phyloP scores from a whole-genome alignment of 1,284 basidiomycete genomes.

The Melampsora larici-populina region DNA sequence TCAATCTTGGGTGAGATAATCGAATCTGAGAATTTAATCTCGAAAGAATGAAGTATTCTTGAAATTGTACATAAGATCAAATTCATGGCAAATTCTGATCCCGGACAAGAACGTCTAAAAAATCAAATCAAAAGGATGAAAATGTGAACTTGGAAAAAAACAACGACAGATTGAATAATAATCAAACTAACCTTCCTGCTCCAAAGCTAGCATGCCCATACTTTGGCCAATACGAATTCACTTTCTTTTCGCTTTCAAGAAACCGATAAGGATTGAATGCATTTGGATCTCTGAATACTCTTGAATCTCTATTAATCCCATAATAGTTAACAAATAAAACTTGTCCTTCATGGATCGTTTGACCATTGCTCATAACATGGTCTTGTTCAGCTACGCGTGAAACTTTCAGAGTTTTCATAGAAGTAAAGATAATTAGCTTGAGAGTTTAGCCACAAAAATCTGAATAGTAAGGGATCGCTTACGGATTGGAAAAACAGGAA shows the following conservation, averaged over 20 bases:
- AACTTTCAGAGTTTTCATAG: not conserved
- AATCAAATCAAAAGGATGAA: too few species aligned
- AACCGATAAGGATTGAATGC: not conserved
- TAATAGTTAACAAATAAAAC: slow-evolving; percentile 2
- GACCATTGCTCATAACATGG: not conserved
- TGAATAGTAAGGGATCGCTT: not conserved
- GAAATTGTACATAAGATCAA: too few species aligned
- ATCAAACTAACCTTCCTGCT: not conserved
- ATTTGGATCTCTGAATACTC: not conserved
- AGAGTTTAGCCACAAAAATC: not conserved
- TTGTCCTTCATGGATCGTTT: not conserved
- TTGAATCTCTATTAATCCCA: not conserved
- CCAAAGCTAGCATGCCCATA: not conserved
- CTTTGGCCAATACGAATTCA: not conserved
- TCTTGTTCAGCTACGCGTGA: not conserved
- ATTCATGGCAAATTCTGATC: too few species aligned
- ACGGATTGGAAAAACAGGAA: slow-evolving; percentile 7
- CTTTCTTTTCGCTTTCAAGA: not conserved
- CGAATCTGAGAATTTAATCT: too few species aligned
- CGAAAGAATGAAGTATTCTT: too few species aligned
- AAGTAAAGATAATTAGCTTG: not conserved
- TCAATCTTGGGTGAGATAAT: too few species aligned
- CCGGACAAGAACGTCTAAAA: too few species aligned
- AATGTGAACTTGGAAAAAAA: too few species aligned
- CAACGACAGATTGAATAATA: not conserved